Evolutionary conservation across 305 asterid genomes (phyloP).

Genomic region (Fraxinus xanthoxyloides): DNA sequence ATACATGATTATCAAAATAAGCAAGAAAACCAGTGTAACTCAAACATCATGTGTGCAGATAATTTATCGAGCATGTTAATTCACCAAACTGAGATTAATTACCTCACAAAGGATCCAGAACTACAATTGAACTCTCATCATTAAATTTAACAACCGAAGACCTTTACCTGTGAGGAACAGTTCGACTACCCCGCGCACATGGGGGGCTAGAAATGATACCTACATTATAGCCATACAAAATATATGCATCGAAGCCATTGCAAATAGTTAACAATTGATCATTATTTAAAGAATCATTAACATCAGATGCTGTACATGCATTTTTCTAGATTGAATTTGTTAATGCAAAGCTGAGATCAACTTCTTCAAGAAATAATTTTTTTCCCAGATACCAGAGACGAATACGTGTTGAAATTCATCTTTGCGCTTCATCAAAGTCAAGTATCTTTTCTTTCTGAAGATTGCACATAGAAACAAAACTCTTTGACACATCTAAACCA

Average conservation of each 20-base stretch:
- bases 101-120: neutral
- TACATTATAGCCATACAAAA: neutral
- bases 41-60: neutral
- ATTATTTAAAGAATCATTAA: neutral
- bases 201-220: neutral
- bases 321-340: neutral
- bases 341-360: neutral
- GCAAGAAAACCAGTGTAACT: neutral
- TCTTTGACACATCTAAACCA: neutral
- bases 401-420: neutral
- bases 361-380: neutral
- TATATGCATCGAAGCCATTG: neutral
- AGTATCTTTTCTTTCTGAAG: neutral
- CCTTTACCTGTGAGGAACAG: neutral
- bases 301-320: neutral
- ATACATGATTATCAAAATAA: slow-evolving; percentile 1
- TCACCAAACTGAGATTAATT: slow-evolving; percentile 1
- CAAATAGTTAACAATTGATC: neutral
- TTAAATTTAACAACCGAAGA: neutral
- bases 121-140: neutral
- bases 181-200: neutral
- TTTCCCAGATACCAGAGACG: slow-evolving; percentile 16
- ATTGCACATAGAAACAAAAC: neutral
- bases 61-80: neutral
- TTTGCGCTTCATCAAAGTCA: slow-evolving; percentile 13